phyloP scores from a whole-genome alignment of 768 basidiomycete species.

The Porpolomopsis calyptriformis region DNA sequence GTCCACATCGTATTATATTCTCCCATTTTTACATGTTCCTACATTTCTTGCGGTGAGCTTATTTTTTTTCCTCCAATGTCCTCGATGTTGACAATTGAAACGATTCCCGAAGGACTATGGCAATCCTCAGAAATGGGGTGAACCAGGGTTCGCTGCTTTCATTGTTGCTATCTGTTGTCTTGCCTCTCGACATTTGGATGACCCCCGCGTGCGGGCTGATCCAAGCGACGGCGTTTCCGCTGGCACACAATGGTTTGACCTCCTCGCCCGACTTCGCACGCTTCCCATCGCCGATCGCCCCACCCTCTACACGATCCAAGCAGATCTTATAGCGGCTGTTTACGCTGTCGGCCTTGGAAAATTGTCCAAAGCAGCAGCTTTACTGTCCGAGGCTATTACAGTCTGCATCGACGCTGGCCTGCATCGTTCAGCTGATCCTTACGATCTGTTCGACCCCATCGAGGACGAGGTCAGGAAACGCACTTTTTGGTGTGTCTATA shows the following conservation, averaged over 20 bases:
- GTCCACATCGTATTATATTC: conserved; percentile 86
- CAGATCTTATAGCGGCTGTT: conserved; percentile 82
- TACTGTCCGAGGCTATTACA: conserved; percentile 80
- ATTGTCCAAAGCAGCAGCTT: conserved; percentile 74
- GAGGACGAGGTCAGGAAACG: conserved; percentile 89
- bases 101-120: conserved; percentile 63
- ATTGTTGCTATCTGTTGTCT: conserved; percentile 90
- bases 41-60: conserved; percentile 64
- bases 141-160: conserved; percentile 89
- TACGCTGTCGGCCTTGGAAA: conserved; percentile 88
- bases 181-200: conserved; percentile 86
- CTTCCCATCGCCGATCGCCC: conserved; percentile 82
- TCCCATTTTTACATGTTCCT: conserved; percentile 88
- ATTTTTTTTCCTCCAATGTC: conserved; percentile 3
- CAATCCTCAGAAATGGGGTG: conserved; percentile 90
- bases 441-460: conserved; percentile 80
- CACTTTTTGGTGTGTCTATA: conserved; percentile 94
- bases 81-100: conserved; percentile 12
- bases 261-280: conserved; percentile 79
- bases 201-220: conserved; percentile 77
- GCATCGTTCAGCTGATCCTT: conserved; percentile 77
- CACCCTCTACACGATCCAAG: conserved; percentile 86
- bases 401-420: conserved; percentile 83
- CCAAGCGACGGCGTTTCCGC: conserved; percentile 78
- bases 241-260: conserved; percentile 86